A percentile compares a stretch with the other conserved stretches of the same genome.
Conservation (phyloP, 2,329 filamentous ascomycete genomes). For the Orbilia ellipsospora region DNA sequence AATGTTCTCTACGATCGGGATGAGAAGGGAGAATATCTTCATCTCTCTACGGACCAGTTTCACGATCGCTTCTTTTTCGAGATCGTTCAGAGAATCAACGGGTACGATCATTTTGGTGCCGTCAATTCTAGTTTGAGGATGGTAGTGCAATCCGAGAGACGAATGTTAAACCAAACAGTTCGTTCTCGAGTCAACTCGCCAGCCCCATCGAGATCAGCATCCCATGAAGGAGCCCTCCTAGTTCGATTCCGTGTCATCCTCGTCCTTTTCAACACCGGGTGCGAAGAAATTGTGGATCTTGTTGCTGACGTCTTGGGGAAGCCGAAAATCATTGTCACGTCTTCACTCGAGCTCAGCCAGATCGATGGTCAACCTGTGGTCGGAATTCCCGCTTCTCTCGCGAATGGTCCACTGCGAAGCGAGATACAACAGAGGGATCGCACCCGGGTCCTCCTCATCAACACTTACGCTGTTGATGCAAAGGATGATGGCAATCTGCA, state of each 20-base stretch:
- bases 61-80: conserved; percentile 57
- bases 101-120: conserved; percentile 55
- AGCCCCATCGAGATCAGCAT: conserved; percentile 45
- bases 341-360: conserved; percentile 65
- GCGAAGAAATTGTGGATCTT: conserved; percentile 78
- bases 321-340: conserved; percentile 72
- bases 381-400: conserved; percentile 36
- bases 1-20: conserved; percentile 56
- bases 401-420: conserved; percentile 65
- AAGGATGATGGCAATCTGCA: conserved; percentile 68
- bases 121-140: conserved; percentile 54
- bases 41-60: conserved; percentile 56
- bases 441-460: conserved; percentile 74
- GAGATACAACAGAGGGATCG: conserved; percentile 71
- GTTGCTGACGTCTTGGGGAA: conserved; percentile 85
- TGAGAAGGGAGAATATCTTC: conserved; percentile 56
- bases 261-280: conserved; percentile 76
- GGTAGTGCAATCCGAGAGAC: conserved; percentile 53
- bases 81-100: conserved; percentile 55
- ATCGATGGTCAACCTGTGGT: conserved; percentile 43
- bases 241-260: conserved; percentile 64
- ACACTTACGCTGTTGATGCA: conserved; percentile 79
- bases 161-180: conserved; percentile 51
- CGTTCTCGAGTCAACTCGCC: conserved; percentile 51
- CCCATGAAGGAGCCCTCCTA: conserved; percentile 43